Conservation (phyloP, 371 early-diverging fungal genomes). For the Apophysomyces ossiformis region DNA sequence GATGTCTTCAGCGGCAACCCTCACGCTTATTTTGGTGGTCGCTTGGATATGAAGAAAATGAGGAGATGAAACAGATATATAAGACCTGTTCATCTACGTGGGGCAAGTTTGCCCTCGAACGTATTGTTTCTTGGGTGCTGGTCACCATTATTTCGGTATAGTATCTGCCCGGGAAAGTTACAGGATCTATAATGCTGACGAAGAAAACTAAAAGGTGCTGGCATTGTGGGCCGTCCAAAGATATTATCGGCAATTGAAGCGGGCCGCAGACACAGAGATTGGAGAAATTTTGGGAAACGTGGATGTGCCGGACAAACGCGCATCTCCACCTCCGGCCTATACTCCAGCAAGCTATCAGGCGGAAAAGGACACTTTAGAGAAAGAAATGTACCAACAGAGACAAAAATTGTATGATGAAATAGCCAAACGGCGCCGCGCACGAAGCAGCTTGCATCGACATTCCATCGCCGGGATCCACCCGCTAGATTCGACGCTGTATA, state of each 20-base stretch:
- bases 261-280: background rate
- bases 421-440: constrained; percentile 7
- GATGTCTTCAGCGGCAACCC: constrained; percentile 7
- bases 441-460: background rate
- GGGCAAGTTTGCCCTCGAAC: constrained; percentile 16
- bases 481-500: constrained; percentile 17
- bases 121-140: constrained; percentile 21
- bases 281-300: constrained; percentile 1
- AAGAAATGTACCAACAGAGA: constrained; percentile 13
- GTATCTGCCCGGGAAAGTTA: background rate
- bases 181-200: background rate
- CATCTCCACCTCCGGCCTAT: constrained; percentile 7
- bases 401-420: constrained; percentile 20
- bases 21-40: constrained; percentile 22
- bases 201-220: background rate
- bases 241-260: background rate
- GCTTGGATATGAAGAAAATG: constrained; percentile 15
- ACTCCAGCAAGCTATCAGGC: background rate
- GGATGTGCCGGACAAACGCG: background rate
- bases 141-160: constrained; percentile 13
- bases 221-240: background rate
- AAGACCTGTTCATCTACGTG: constrained; percentile 8
- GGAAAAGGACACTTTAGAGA: background rate
- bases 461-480: constrained; percentile 17
- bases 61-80: constrained; percentile 3